Conservation (phyloP, 306 rosid genomes). For the Mimosa bimucronata region DNA sequence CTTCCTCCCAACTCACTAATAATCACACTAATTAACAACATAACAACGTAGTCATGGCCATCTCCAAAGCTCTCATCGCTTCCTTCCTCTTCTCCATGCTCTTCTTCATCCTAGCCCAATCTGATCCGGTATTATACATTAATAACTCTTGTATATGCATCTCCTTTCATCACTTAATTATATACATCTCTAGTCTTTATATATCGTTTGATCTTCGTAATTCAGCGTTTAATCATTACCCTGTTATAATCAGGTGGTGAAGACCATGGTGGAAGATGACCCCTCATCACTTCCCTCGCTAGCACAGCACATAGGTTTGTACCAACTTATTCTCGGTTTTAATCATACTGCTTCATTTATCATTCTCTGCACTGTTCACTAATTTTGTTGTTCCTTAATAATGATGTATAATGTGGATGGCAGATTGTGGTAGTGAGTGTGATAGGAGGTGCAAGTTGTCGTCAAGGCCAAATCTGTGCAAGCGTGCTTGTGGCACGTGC, state of each 20-base stretch:
- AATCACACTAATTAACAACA: too few species aligned
- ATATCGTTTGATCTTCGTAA: background rate
- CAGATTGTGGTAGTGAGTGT: conserved; percentile 7
- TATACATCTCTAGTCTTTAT: too few species aligned
- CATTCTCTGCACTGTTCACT: background rate
- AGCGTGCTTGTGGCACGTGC: conserved; percentile 58
- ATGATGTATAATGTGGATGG: too few species aligned
- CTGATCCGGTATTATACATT: conserved; percentile 31
- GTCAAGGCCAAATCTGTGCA: conserved; percentile 47
- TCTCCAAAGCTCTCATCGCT: conserved; percentile 18
- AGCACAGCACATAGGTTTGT: conserved; percentile 10
- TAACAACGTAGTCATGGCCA: conserved; percentile 3
- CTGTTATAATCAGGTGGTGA: conserved; percentile 9
- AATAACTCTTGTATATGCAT: background rate
- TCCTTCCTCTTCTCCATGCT: conserved; percentile 45
- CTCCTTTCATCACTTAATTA: background rate
- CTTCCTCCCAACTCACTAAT: background rate
- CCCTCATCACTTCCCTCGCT: background rate
- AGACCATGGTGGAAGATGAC: background rate
- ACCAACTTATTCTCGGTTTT: background rate
- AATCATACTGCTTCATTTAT: too few species aligned
- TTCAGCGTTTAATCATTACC: background rate
- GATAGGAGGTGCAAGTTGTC: conserved; percentile 46
- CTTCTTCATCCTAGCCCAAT: conserved; percentile 34
- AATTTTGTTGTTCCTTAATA: too few species aligned